Evolutionary conservation across 2,329 filamentous ascomycete genomes (phyloP).

Genomic region (Remersonia thermophila): DNA sequence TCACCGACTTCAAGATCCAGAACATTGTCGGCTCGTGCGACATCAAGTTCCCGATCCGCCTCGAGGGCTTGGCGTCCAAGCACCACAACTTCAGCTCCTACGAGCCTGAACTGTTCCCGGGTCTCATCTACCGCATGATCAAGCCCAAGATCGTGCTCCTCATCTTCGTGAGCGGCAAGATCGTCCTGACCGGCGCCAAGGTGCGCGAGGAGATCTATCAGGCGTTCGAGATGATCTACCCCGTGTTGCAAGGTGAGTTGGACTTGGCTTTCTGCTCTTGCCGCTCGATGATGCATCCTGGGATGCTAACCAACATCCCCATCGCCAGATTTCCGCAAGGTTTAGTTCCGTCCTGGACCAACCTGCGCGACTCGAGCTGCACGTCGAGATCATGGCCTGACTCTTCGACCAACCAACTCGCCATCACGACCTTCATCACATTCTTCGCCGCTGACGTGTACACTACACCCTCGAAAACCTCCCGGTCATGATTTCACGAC

Average conservation of each 20-base stretch:
- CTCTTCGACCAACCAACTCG: neutral
- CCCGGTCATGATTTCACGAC: conserved; percentile 2
- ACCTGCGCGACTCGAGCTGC: neutral
- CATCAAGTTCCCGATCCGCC: conserved; percentile 97
- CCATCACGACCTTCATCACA: too few species aligned
- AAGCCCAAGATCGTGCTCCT: conserved; percentile 97
- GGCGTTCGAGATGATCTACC: conserved; percentile 94
- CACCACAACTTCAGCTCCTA: conserved; percentile 99
- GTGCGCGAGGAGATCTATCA: conserved; percentile 97
- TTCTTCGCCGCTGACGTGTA: too few species aligned
- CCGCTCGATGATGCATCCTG: too few species aligned
- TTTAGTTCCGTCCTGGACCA: conserved; percentile 11
- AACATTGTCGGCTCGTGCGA: conserved; percentile 98
- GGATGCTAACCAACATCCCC: too few species aligned
- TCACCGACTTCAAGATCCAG: conserved; percentile 99
- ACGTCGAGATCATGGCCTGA: neutral
- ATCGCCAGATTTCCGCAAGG: conserved; percentile 18
- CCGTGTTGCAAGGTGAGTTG: conserved; percentile 72
- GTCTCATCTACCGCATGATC: conserved; percentile 99
- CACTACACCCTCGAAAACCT: neutral
- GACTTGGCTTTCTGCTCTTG: too few species aligned
- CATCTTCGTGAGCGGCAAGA: conserved; percentile 97
- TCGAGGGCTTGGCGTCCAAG: conserved; percentile 88
- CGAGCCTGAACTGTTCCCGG: conserved; percentile 95
- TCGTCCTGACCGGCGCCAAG: conserved; percentile 93